These are phyloP conservation scores for Sequoiadendron giganteum DNA, from an alignment of 75 land plant species.

Conservation along the genomic window DNA sequence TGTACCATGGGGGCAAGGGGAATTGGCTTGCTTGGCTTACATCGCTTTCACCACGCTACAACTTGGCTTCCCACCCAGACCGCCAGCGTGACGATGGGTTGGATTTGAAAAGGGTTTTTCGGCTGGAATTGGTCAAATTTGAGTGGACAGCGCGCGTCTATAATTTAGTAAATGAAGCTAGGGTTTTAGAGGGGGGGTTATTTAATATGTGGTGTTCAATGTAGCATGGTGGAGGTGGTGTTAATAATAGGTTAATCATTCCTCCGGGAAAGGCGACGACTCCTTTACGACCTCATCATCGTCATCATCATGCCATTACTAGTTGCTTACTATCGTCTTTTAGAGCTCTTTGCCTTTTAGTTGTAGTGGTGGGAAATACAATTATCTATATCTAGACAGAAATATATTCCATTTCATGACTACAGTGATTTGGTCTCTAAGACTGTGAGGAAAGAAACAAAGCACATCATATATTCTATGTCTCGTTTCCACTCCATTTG, in stretches of 20 bases:
- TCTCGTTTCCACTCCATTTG: not conserved
- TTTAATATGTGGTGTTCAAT: conserved; percentile 8
- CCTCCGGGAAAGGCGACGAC: conserved; percentile 13
- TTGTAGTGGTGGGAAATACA: not conserved
- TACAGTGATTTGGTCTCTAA: not conserved
- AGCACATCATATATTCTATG: not conserved
- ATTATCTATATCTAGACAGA: not conserved
- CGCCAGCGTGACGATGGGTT: not conserved
- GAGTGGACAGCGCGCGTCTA: not conserved
- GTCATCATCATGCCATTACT: conserved; percentile 1
- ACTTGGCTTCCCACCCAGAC: not conserved
- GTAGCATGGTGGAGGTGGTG: conserved; percentile 7
- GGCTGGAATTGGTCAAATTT: not conserved
- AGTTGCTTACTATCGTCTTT: not conserved
- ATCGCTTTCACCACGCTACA: not conserved
- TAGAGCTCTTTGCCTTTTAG: not conserved
- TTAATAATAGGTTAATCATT: conserved; percentile 16
- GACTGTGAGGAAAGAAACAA: conserved; percentile 1
- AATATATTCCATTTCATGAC: not conserved
- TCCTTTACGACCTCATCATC: conserved; percentile 16
- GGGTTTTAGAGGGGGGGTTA: not conserved
- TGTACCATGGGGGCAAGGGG: too few species aligned
- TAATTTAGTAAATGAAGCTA: not conserved
- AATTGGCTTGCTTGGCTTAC: not conserved
- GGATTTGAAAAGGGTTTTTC: not conserved